Conservation (phyloP, 352 stramenopile species). For the Hyaloperonospora arabidopsidis region DNA sequence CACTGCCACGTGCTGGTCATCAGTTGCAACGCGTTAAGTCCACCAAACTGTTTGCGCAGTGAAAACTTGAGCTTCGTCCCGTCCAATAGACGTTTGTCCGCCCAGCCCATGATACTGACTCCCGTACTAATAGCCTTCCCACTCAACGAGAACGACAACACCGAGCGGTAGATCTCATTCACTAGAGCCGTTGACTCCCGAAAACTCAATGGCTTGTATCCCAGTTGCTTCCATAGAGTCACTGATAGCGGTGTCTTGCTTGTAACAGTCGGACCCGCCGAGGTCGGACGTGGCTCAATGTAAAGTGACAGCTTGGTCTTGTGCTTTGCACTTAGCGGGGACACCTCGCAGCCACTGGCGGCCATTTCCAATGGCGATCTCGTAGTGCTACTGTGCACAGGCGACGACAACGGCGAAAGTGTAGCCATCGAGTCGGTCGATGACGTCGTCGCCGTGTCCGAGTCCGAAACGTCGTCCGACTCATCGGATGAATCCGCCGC, state of each 20-base stretch:
- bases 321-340: constrained; percentile 12
- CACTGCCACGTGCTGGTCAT: constrained; percentile 66
- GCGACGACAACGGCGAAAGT: constrained; percentile 12
- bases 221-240: constrained; percentile 37
- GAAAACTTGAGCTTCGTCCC: constrained; percentile 54
- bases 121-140: constrained; percentile 41
- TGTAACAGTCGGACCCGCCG: constrained; percentile 20
- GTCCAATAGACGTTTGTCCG: constrained; percentile 54
- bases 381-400: constrained; percentile 9
- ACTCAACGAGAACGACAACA: constrained; percentile 48
- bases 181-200: constrained; percentile 31
- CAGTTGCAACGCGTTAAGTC: constrained; percentile 31
- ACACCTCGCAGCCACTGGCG: constrained; percentile 28
- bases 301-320: constrained; percentile 30
- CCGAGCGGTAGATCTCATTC: constrained; percentile 38
- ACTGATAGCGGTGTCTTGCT: constrained; percentile 24
- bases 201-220: constrained; percentile 35
- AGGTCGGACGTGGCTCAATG: constrained; percentile 28
- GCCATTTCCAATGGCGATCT: constrained; percentile 9
- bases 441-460: constrained; percentile 21
- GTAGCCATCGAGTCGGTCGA: constrained; percentile 12
- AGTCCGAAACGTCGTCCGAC: constrained; percentile 22
- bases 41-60: constrained; percentile 47
- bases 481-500: constrained; percentile 18
- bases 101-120: constrained; percentile 51